Percentiles rank a stretch among this genome's conserved stretches.
phyloP scores from a whole-genome alignment of 2,329 filamentous ascomycete species.

The Epichloe sp. region DNA sequence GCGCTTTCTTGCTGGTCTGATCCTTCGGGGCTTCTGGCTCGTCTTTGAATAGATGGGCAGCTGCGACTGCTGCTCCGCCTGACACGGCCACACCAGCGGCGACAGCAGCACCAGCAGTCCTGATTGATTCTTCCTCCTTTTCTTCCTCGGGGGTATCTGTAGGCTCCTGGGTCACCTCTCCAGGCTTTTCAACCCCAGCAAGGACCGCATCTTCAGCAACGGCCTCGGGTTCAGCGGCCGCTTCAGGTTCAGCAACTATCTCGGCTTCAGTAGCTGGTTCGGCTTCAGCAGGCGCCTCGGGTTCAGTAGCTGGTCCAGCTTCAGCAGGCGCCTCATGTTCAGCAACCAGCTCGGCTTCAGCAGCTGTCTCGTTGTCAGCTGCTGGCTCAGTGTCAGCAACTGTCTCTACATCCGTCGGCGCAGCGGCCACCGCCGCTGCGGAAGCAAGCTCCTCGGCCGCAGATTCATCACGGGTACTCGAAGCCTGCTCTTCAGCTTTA shows the following conservation, averaged over 20 bases:
- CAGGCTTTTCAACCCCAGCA: neutral
- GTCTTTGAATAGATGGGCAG: neutral
- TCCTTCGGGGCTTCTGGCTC: neutral
- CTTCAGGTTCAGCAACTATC: neutral
- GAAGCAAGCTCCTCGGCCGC: neutral
- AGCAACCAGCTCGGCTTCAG: neutral
- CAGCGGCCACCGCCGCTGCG: neutral
- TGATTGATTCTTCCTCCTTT: neutral
- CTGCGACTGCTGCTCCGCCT: slow-evolving; percentile 4
- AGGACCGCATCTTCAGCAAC: neutral
- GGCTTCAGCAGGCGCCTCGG: neutral
- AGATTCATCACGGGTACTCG: too few relatives aligned
- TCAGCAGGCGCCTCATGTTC: neutral
- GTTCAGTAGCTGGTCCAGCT: neutral
- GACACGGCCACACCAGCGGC: neutral
- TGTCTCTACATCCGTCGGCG: neutral
- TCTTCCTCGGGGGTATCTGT: neutral
- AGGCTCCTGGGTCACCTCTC: neutral
- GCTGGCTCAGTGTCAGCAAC: neutral
- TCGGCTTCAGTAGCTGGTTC: neutral
- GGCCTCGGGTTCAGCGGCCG: neutral
- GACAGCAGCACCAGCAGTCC: neutral
- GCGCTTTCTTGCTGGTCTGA: neutral
- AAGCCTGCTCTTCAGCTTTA: neutral
- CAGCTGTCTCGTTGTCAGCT: neutral